phyloP scores from a whole-genome alignment of 768 basidiomycete genomes.

The Leccinum uliginosum region DNA sequence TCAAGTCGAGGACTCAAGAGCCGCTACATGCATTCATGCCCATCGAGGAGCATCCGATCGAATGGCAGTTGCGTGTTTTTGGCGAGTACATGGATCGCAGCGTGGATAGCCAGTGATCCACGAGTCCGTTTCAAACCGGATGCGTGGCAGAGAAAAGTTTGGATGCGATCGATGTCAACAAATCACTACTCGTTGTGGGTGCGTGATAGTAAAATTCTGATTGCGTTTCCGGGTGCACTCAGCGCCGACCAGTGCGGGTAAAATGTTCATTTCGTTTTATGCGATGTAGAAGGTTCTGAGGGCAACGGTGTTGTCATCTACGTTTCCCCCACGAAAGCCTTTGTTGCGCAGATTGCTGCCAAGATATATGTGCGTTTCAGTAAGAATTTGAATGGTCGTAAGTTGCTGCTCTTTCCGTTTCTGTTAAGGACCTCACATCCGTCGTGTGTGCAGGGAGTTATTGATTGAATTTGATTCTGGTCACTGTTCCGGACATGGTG shows the following conservation, averaged over 20 bases:
- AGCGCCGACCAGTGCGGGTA: constrained; percentile 72
- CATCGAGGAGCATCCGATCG: constrained; percentile 51
- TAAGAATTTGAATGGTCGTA: constrained; percentile 47
- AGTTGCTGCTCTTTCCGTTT: constrained; percentile 25
- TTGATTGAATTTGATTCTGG: constrained; percentile 69
- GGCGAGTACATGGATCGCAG: constrained; percentile 71
- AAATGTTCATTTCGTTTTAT: constrained; percentile 75
- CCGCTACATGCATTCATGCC: constrained; percentile 48
- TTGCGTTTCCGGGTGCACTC: not conserved
- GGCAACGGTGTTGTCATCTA: constrained; percentile 61
- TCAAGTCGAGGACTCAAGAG: constrained; percentile 40
- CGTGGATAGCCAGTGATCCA: constrained; percentile 58
- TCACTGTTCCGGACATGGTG: constrained; percentile 71
- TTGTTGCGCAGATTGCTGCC: constrained; percentile 68
- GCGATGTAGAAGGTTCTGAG: constrained; percentile 69
- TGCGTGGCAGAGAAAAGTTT: constrained; percentile 67
- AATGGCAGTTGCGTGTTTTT: constrained; percentile 67
- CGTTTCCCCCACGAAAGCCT: constrained; percentile 71
- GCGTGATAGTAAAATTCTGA: constrained; percentile 7
- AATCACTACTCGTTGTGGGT: constrained; percentile 67
- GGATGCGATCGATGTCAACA: constrained; percentile 54
- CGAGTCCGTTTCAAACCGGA: constrained; percentile 65
- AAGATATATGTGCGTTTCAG: constrained; percentile 70
- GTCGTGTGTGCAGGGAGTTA: constrained; percentile 40
- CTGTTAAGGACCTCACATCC: not conserved